Evolutionary conservation across 176 grass and related monocot genomes (phyloP).

Genomic region (Musa acuminata): DNA sequence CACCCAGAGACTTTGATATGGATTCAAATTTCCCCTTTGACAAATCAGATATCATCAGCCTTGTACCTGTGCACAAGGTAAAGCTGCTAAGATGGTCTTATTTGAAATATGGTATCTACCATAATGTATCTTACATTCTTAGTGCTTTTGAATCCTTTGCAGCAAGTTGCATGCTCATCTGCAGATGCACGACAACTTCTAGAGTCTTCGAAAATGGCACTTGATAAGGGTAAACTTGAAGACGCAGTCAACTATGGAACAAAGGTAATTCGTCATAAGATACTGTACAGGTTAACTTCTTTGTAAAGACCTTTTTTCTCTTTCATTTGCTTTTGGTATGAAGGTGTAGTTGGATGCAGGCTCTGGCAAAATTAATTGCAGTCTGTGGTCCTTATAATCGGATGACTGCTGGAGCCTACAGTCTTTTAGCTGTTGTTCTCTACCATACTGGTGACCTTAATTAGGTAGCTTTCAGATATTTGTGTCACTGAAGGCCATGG

Average conservation of each 20-base stretch:
- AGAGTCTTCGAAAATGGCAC: no score
- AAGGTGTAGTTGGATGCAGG: constrained; percentile 37
- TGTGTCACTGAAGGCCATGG: not conserved
- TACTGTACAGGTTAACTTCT: constrained; percentile 1
- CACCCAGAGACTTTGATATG: no score
- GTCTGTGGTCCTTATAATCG: constrained; percentile 94
- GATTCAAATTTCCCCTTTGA: no score
- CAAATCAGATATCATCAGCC: no score
- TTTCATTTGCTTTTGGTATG: not conserved
- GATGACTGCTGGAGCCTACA: constrained; percentile 99
- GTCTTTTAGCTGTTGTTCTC: constrained; percentile 94
- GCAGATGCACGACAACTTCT: no score
- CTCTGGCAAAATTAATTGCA: constrained; percentile 86
- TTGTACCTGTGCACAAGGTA: no score
- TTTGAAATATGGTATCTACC: no score
- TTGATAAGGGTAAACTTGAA: constrained; percentile 99
- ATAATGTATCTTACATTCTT: no score
- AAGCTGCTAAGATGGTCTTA: no score
- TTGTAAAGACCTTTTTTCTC: constrained; percentile 14
- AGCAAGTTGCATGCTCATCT: no score
- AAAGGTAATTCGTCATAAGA: constrained; percentile 49
- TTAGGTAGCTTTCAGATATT: constrained; percentile 41
- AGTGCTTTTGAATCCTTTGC: no score
- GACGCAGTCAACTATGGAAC: constrained; percentile 99
- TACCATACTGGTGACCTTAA: constrained; percentile 99